Evolutionary conservation across 2,329 filamentous ascomycete genomes (phyloP).

Genomic region (Diaporthe vexans): DNA sequence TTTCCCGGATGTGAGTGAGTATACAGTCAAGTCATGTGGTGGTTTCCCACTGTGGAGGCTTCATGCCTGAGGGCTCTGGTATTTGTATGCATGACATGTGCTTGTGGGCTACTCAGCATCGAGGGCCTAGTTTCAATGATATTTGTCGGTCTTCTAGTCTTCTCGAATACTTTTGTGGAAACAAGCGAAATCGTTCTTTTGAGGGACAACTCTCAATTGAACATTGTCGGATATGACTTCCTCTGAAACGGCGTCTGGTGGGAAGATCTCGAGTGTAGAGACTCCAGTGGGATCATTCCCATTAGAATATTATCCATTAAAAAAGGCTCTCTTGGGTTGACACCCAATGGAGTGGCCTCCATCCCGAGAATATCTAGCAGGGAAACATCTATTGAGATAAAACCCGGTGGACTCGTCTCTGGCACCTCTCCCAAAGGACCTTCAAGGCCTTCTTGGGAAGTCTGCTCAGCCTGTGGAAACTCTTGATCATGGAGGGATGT

Average conservation of each 20-base stretch:
- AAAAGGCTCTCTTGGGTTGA: too few relatives aligned
- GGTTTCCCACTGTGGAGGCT: neutral
- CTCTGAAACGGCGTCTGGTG: neutral
- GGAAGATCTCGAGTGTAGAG: too few relatives aligned
- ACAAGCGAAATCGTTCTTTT: neutral
- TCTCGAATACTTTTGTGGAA: neutral
- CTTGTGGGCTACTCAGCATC: neutral
- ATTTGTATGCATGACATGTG: too few relatives aligned
- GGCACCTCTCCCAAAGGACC: too few relatives aligned
- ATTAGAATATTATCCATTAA: neutral
- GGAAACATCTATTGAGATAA: too few relatives aligned
- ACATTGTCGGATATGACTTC: neutral
- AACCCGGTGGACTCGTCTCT: too few relatives aligned
- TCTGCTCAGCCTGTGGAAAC: too few relatives aligned
- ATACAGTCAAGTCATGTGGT: neutral
- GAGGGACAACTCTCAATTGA: neutral
- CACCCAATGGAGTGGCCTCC: too few relatives aligned
- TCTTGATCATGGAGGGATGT: too few relatives aligned
- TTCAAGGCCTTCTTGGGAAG: too few relatives aligned
- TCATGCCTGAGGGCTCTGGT: neutral
- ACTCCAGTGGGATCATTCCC: neutral
- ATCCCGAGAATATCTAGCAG: too few relatives aligned
- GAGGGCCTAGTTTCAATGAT: neutral
- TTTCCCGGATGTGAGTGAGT: neutral
- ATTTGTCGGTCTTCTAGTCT: neutral